Evolutionary conservation across 495 filamentous ascomycete species (phyloP).

Genomic region (Penicillium roqueforti): DNA sequence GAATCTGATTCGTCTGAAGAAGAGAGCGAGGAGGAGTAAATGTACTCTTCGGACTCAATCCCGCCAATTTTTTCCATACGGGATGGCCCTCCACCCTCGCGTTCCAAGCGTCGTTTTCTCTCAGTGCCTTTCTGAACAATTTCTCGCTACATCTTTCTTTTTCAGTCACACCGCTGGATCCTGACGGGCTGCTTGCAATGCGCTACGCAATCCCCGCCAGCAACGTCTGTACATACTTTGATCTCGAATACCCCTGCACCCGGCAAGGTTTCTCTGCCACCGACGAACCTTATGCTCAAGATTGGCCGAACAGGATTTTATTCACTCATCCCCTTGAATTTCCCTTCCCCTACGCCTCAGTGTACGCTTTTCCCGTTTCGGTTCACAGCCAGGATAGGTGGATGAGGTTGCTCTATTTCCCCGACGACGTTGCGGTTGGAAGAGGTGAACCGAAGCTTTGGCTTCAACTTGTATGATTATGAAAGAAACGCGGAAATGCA

Average conservation of each 20-base stretch:
- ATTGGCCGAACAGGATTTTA: conserved; percentile 4
- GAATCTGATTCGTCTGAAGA: conserved; percentile 50
- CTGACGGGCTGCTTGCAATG: neutral
- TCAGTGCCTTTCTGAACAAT: neutral
- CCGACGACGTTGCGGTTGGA: conserved; percentile 9
- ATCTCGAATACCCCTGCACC: conserved; percentile 6
- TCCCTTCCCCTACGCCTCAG: conserved; percentile 4
- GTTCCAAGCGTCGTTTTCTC: conserved; percentile 24
- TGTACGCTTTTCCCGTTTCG: conserved; percentile 5
- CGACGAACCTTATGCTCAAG: conserved; percentile 3
- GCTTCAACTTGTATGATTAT: conserved; percentile 44
- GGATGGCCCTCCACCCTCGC: conserved; percentile 19
- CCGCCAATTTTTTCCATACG: neutral
- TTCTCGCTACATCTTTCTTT: conserved; percentile 5
- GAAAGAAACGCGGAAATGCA: conserved; percentile 43
- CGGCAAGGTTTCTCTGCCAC: conserved; percentile 4
- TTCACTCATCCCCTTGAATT: conserved; percentile 14
- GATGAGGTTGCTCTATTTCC: conserved; percentile 6
- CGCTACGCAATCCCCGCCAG: neutral
- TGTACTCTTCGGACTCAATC: conserved; percentile 8
- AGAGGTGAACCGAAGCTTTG: conserved; percentile 20
- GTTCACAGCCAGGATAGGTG: neutral
- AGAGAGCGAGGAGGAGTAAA: conserved; percentile 53
- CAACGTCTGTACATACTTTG: conserved; percentile 17
- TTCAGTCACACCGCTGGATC: neutral